A percentile compares a stretch with the other conserved stretches of the same genome.
Conservation (phyloP, 805 yeast species). For the Candida oleophila region DNA sequence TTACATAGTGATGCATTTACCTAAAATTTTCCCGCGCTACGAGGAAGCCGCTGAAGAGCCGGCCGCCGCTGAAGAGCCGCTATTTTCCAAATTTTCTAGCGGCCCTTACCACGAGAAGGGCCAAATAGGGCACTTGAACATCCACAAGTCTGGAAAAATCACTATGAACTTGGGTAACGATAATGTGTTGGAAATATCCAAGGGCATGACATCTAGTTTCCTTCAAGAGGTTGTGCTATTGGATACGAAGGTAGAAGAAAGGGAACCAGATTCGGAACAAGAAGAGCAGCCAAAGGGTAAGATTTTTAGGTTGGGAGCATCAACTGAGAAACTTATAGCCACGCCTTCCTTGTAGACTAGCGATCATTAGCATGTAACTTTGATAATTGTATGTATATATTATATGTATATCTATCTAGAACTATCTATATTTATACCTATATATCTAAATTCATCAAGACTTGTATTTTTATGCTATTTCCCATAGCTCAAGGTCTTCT, state of each 20-base stretch:
- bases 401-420: neutral
- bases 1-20: constrained; percentile 48
- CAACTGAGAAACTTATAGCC: constrained; percentile 29
- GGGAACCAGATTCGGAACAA: constrained; percentile 29
- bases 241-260: constrained; percentile 31
- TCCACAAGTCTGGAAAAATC: constrained; percentile 82
- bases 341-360: constrained; percentile 20
- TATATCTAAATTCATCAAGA: too few relatives aligned
- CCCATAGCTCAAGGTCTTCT: too few relatives aligned
- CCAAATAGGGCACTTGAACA: constrained; percentile 66
- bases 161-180: constrained; percentile 72
- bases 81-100: neutral
- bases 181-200: constrained; percentile 59
- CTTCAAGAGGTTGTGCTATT: constrained; percentile 70
- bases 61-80: constrained; percentile 1
- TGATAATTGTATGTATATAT: neutral
- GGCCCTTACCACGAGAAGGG: constrained; percentile 39
- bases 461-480: too few relatives aligned
- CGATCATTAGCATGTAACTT: too few relatives aligned
- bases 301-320: constrained; percentile 27
- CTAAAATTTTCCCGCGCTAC: constrained; percentile 44
- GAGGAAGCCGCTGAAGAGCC: constrained; percentile 8
- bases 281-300: constrained; percentile 18
- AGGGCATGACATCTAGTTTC: constrained; percentile 68
- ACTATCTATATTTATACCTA: too few relatives aligned